Conservation (phyloP, 2,329 filamentous ascomycete genomes). For the Ceratocystis variospora region DNA sequence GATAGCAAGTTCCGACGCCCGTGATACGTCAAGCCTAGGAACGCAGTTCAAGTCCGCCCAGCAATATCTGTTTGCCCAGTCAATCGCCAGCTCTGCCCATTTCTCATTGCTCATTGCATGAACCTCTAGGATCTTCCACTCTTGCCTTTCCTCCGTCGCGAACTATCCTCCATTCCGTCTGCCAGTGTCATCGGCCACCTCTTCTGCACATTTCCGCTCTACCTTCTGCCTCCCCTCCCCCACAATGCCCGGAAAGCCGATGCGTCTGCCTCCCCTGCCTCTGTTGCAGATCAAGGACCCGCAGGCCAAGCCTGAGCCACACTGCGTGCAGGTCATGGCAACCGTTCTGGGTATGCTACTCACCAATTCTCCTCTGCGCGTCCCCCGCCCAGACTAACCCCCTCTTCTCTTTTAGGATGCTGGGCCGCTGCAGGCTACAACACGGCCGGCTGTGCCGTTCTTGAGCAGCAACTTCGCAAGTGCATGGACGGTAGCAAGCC, state of each 20-base stretch:
- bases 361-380: not conserved
- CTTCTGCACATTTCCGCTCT: not conserved
- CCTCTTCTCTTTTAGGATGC: conserved; percentile 42
- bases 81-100: not conserved
- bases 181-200: not conserved
- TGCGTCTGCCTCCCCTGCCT: conserved; percentile 44
- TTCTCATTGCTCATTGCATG: too few species aligned
- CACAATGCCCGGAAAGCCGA: conserved; percentile 38
- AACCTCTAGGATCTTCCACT: too few species aligned
- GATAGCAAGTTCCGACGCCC: not conserved
- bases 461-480: conserved; percentile 46
- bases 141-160: too few species aligned
- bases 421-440: conserved; percentile 70
- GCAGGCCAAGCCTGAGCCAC: conserved; percentile 36
- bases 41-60: not conserved
- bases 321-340: conserved; percentile 44
- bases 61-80: not conserved
- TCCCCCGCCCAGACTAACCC: not conserved
- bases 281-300: conserved; percentile 41
- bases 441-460: conserved; percentile 41
- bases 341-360: conserved; percentile 37
- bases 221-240: not conserved
- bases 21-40: not conserved
- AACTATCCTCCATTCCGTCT: not conserved
- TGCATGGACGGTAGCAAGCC: conserved; percentile 67